Evolutionary conservation across 2,329 filamentous ascomycete genomes (phyloP).

Genomic region (Teratosphaeria zuluensis): DNA sequence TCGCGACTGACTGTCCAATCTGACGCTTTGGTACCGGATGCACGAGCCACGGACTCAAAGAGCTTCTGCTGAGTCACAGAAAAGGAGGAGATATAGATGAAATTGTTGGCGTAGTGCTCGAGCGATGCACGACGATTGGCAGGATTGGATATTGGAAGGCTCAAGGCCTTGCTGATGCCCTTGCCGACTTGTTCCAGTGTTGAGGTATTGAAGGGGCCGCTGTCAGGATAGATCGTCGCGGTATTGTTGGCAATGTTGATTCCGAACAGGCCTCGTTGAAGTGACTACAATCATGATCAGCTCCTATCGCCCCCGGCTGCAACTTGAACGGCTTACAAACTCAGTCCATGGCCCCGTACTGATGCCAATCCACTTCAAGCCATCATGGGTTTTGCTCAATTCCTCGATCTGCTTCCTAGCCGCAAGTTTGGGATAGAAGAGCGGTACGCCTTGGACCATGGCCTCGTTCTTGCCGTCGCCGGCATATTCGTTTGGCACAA

Average conservation of each 20-base stretch:
- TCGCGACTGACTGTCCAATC: slow-evolving; percentile 28
- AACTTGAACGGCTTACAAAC: slow-evolving; percentile 15
- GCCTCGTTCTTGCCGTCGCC: slow-evolving; percentile 14
- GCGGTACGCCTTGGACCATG: slow-evolving; percentile 9
- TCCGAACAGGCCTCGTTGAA: slow-evolving; percentile 34
- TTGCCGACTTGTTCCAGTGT: slow-evolving; percentile 25
- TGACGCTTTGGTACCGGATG: slow-evolving; percentile 23
- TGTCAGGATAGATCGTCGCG: slow-evolving; percentile 23
- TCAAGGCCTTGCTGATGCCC: slow-evolving; percentile 25
- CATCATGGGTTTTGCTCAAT: slow-evolving; percentile 15
- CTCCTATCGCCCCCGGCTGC: not conserved
- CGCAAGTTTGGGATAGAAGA: slow-evolving; percentile 8
- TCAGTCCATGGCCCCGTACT: slow-evolving; percentile 19
- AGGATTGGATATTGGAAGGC: slow-evolving; percentile 18
- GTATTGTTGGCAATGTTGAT: slow-evolving; percentile 14
- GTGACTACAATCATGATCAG: slow-evolving; percentile 1
- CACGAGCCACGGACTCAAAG: slow-evolving; percentile 25
- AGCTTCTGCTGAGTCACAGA: slow-evolving; percentile 28
- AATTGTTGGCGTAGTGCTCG: slow-evolving; percentile 24
- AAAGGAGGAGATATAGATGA: slow-evolving; percentile 29
- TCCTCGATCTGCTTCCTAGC: slow-evolving; percentile 15
- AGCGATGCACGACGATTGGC: slow-evolving; percentile 26
- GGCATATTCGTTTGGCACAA: slow-evolving; percentile 28
- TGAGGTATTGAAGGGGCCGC: slow-evolving; percentile 25
- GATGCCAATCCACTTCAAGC: slow-evolving; percentile 32